A percentile compares a stretch with the other conserved stretches of the same genome.
phyloP scores from a whole-genome alignment of 2,329 filamentous ascomycete species.

The Emericellopsis atlantica region DNA sequence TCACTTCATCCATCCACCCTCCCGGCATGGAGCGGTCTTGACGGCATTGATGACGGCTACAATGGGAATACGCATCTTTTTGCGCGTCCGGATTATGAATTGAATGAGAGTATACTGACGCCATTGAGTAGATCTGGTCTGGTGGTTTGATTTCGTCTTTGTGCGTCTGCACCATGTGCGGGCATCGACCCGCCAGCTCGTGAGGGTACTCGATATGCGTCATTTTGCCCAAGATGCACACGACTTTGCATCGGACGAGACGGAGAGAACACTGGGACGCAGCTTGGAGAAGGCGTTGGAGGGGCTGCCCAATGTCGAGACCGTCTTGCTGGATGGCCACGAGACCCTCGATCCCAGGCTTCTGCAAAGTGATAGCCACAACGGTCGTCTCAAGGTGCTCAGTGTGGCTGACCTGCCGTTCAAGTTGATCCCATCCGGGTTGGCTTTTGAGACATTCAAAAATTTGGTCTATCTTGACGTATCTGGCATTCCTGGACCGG shows the following conservation, averaged over 20 bases:
- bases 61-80: not conserved
- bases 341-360: constrained; percentile 27
- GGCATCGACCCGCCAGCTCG: constrained; percentile 25
- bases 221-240: constrained; percentile 24
- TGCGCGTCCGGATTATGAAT: not conserved
- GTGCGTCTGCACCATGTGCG: constrained; percentile 20
- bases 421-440: constrained; percentile 26
- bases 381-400: constrained; percentile 18
- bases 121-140: constrained; percentile 28
- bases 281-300: constrained; percentile 24
- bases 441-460: constrained; percentile 20
- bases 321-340: constrained; percentile 35
- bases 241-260: constrained; percentile 26
- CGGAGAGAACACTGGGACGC: constrained; percentile 18
- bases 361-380: constrained; percentile 9
- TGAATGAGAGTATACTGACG: not conserved
- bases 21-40: not conserved
- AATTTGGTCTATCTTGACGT: constrained; percentile 39
- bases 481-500: constrained; percentile 33
- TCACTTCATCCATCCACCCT: not conserved
- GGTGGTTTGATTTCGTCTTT: constrained; percentile 34
- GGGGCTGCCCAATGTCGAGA: constrained; percentile 29
- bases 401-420: constrained; percentile 28
- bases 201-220: constrained; percentile 35
- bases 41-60: too few species aligned